phyloP scores from a whole-genome alignment of 2,329 filamentous ascomycete species.

The Trichoderma simmonsii region DNA sequence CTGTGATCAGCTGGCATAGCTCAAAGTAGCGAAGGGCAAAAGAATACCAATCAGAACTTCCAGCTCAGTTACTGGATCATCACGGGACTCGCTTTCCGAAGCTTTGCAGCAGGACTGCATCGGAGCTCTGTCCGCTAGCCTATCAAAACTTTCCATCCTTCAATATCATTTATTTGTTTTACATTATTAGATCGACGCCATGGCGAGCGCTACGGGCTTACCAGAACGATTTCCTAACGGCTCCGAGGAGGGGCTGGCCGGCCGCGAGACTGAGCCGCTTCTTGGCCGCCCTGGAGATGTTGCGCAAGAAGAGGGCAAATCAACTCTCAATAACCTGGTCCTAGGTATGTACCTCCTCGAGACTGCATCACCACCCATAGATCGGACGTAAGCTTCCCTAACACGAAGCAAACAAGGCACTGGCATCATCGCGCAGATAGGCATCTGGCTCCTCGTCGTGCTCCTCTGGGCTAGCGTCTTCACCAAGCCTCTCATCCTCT shows the following conservation, averaged over 20 bases:
- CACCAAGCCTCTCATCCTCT: constrained; percentile 67
- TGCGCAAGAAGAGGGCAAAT: constrained; percentile 61
- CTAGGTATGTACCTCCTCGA: constrained; percentile 55
- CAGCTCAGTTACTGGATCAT: not conserved
- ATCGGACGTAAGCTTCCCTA: not conserved
- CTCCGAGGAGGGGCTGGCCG: constrained; percentile 25
- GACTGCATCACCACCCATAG: not conserved
- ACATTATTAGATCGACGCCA: constrained; percentile 31
- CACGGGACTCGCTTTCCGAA: not conserved
- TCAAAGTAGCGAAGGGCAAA: not conserved
- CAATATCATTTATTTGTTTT: too few relatives aligned
- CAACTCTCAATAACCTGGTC: constrained; percentile 68
- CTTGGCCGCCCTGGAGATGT: constrained; percentile 65
- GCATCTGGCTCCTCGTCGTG: constrained; percentile 69
- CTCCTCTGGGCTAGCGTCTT: constrained; percentile 79
- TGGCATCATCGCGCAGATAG: constrained; percentile 74
- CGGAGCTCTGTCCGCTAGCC: not conserved
- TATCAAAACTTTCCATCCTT: not conserved
- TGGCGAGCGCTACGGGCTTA: constrained; percentile 68
- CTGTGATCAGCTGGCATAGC: not conserved
- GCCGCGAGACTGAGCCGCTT: constrained; percentile 42
- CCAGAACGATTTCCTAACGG: constrained; percentile 45
- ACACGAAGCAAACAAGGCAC: constrained; percentile 54
- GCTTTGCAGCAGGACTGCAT: not conserved
- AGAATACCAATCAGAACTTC: not conserved